phyloP scores from a whole-genome alignment of 1,284 basidiomycete species.

The Sporisorium exsertum region DNA sequence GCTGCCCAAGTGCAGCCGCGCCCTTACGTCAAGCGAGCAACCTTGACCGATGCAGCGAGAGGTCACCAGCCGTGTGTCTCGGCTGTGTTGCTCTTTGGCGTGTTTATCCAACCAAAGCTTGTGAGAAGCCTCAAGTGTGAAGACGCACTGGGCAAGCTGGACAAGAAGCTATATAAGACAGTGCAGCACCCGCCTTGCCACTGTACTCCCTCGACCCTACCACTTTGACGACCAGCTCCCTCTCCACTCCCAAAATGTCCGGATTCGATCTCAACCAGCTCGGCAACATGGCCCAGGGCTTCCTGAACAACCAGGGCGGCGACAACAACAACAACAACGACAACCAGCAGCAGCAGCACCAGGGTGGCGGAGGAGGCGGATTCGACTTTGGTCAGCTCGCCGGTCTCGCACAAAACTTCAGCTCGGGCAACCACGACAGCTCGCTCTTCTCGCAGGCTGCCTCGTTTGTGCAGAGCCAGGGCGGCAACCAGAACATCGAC shows the following conservation, averaged over 20 bases:
- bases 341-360: slow-evolving; percentile 29
- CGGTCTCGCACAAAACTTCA: slow-evolving; percentile 52
- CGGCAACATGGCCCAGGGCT: slow-evolving; percentile 45
- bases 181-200: neutral
- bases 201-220: neutral
- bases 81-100: slow-evolving; percentile 4
- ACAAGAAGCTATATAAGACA: neutral
- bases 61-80: slow-evolving; percentile 12
- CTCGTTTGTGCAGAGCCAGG: slow-evolving; percentile 51
- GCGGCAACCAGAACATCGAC: slow-evolving; percentile 52
- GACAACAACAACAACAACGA: slow-evolving; percentile 23
- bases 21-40: neutral
- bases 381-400: slow-evolving; percentile 55
- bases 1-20: neutral
- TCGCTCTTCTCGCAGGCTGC: slow-evolving; percentile 53
- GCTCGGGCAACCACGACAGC: slow-evolving; percentile 48
- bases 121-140: neutral
- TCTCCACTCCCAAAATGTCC: slow-evolving; percentile 26
- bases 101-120: slow-evolving; percentile 26
- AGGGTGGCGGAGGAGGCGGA: slow-evolving; percentile 44
- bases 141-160: neutral
- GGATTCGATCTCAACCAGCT: slow-evolving; percentile 46
- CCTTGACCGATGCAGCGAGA: neutral
- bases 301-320: slow-evolving; percentile 42
- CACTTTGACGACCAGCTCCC: neutral